phyloP scores from a whole-genome alignment of 352 stramenopile species.

The Plasmopara viticola region DNA sequence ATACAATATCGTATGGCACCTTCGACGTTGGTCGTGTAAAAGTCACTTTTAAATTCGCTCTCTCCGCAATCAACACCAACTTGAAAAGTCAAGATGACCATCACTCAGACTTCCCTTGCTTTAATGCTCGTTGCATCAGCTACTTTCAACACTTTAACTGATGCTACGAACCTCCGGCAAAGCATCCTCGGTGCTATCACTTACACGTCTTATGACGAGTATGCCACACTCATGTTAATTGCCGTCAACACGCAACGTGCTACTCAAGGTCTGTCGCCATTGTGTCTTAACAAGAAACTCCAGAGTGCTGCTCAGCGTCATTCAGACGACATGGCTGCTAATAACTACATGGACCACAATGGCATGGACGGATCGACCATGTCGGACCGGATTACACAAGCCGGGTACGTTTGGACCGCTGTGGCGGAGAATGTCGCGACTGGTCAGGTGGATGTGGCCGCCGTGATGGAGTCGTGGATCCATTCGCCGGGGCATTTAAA shows the following conservation, averaged over 20 bases:
- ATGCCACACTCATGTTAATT: slow-evolving; percentile 6
- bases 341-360: slow-evolving; percentile 43
- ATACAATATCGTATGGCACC: neutral
- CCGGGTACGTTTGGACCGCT: slow-evolving; percentile 36
- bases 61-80: slow-evolving; percentile 4
- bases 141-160: slow-evolving; percentile 6
- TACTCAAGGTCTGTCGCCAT: slow-evolving; percentile 22
- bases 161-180: slow-evolving; percentile 10
- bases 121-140: slow-evolving; percentile 14
- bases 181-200: slow-evolving; percentile 10
- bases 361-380: slow-evolving; percentile 35
- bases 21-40: neutral
- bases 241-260: slow-evolving; percentile 42
- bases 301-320: slow-evolving; percentile 15
- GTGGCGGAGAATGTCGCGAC: slow-evolving; percentile 33
- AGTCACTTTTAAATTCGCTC: slow-evolving; percentile 9
- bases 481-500: slow-evolving; percentile 24
- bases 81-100: slow-evolving; percentile 9
- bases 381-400: slow-evolving; percentile 26
- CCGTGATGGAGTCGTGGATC: slow-evolving; percentile 37
- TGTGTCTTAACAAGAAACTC: slow-evolving; percentile 38
- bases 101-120: slow-evolving; percentile 18
- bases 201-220: slow-evolving; percentile 15
- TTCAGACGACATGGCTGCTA: slow-evolving; percentile 40
- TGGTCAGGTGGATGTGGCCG: slow-evolving; percentile 23